Conservation (phyloP, 2,329 filamentous ascomycete genomes). For the Ceratocystis lukuohia region DNA sequence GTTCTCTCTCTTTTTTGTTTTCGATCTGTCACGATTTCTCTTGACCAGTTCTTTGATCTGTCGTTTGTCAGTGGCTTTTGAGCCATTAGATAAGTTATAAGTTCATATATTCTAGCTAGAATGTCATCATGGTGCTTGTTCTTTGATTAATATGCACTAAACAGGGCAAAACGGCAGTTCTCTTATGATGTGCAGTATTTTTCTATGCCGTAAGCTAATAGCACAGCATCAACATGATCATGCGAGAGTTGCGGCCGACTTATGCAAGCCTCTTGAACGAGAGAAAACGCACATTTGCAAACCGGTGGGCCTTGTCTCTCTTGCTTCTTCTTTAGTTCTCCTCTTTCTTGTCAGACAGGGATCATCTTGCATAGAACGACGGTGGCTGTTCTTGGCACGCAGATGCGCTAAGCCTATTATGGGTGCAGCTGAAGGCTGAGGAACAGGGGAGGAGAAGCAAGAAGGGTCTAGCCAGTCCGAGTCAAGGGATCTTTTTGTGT, state of each 20-base stretch:
- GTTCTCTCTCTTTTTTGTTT: too few species aligned
- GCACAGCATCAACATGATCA: too few species aligned
- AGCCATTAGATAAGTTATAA: neutral
- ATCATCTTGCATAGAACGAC: neutral
- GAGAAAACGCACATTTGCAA: neutral
- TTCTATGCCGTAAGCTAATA: too few species aligned
- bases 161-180: too few species aligned
- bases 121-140: neutral
- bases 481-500: neutral
- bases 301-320: neutral
- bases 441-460: neutral
- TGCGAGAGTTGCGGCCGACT: too few species aligned
- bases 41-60: neutral
- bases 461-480: neutral
- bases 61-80: neutral
- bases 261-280: neutral
- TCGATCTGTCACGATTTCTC: neutral
- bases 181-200: too few species aligned
- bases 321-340: neutral
- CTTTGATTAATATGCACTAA: neutral
- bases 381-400: neutral
- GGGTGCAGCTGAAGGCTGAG: neutral
- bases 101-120: neutral
- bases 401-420: conserved; percentile 4
- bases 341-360: neutral